Conservation (phyloP, 345 rosid genomes). For the Lumnitzera racemosa region DNA sequence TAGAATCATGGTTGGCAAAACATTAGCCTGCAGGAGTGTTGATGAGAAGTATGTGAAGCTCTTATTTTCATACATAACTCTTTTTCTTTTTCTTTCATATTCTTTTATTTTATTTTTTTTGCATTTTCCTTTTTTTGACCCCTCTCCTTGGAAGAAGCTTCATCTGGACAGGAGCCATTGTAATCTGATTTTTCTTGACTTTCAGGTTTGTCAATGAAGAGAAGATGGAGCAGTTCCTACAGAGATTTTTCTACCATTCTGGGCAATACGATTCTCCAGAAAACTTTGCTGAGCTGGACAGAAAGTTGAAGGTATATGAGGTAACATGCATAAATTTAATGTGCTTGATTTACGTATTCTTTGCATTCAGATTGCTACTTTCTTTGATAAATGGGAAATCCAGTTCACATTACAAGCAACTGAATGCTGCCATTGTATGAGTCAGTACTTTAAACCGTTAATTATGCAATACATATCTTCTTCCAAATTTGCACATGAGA, state of each 20-base stretch:
- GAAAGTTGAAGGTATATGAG: slow-evolving; percentile 81
- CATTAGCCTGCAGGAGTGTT: slow-evolving; percentile 74
- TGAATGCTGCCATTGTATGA: too few relatives aligned
- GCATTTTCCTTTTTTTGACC: background rate
- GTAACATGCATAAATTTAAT: slow-evolving; percentile 22
- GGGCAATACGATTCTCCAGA: slow-evolving; percentile 88
- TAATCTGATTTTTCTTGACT: too few relatives aligned
- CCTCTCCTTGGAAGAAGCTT: too few relatives aligned
- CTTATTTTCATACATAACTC: background rate
- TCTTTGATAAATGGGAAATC: background rate
- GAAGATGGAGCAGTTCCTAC: slow-evolving; percentile 87
- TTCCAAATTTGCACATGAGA: too few relatives aligned
- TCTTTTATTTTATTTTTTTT: background rate
- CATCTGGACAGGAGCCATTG: too few relatives aligned
- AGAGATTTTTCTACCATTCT: slow-evolving; percentile 91
- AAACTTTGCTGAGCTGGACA: slow-evolving; percentile 64
- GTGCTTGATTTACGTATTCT: too few relatives aligned
- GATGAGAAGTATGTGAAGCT: slow-evolving; percentile 61
- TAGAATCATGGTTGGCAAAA: slow-evolving; percentile 83
- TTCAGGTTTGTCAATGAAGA: slow-evolving; percentile 17
- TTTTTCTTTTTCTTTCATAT: too few relatives aligned
- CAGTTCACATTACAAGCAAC: too few relatives aligned
- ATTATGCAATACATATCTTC: too few relatives aligned
- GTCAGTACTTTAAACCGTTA: too few relatives aligned
- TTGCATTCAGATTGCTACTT: too few relatives aligned